Evolutionary conservation across 2,329 filamentous ascomycete species (phyloP).

Genomic region (Pestalotiopsis sp.): DNA sequence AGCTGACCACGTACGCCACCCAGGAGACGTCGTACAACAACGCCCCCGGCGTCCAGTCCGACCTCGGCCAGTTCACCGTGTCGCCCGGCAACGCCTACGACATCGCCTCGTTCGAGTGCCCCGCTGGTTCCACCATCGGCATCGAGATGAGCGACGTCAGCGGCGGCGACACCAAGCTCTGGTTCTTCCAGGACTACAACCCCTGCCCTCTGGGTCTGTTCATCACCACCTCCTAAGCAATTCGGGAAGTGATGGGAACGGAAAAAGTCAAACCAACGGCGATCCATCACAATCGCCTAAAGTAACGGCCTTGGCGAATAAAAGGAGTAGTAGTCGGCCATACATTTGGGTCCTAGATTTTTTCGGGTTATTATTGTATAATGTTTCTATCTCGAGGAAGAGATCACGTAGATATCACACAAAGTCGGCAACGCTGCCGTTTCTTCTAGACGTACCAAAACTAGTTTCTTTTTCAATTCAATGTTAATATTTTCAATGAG

Average conservation of each 20-base stretch:
- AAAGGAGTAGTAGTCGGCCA: not conserved
- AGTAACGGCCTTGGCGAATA: not conserved
- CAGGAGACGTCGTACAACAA: slow-evolving; percentile 54
- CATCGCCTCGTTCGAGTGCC: slow-evolving; percentile 54
- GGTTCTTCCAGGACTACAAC: slow-evolving; percentile 67
- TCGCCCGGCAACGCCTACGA: slow-evolving; percentile 54
- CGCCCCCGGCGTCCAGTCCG: slow-evolving; percentile 42
- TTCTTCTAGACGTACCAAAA: not conserved
- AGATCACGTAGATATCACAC: not conserved
- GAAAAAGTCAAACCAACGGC: too few relatives aligned
- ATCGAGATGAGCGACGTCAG: slow-evolving; percentile 46
- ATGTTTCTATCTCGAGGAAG: not conserved
- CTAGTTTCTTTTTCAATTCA: not conserved
- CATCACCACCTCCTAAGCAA: slow-evolving; percentile 32
- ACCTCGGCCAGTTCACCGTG: slow-evolving; percentile 44
- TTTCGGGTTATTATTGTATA: not conserved
- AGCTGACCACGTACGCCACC: slow-evolving; percentile 45
- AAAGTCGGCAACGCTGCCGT: not conserved
- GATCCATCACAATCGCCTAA: not conserved
- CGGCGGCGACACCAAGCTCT: slow-evolving; percentile 49
- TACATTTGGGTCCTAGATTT: not conserved
- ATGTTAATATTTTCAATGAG: not conserved
- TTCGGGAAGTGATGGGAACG: too few relatives aligned
- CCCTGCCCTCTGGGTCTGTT: slow-evolving; percentile 42
- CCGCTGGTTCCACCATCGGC: slow-evolving; percentile 49